Evolutionary conservation across 371 early-diverging fungal genomes (phyloP), one percentile per base, ranked within the genome.

Genomic region (Mucor saturninus): DNA sequence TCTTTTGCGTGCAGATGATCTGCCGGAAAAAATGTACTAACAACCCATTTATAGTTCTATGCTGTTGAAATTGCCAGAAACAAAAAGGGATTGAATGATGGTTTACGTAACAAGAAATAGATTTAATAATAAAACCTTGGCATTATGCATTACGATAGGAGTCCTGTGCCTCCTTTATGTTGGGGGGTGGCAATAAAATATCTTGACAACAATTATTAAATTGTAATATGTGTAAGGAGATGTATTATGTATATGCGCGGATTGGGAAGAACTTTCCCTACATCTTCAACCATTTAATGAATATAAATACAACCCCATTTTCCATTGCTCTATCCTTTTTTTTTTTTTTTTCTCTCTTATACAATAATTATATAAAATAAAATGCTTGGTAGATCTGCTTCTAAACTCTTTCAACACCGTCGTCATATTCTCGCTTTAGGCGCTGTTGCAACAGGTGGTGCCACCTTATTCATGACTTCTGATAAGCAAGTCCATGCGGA

Each of bases 1-100:
- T 21, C 21, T 21, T 35, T 35, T 8, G 35, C 35, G 8, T 35
- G 35, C 35, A 35, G 35, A 35, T 8, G 35, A 35, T 35, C 8
- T 35, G 35, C 35, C 8, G 21, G 13, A 3, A 40, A 30, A 29
- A 26, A 50, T 5, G 37, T n/a, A 43, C 21, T 31, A 56, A 37
- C 14, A 21, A 21, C 14, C 42, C 15, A 7, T 56, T 28, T 59
- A 11, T 73, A 95, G 88, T 96, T 96, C 74, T 88, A 88, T 75
- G 92, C 93, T 59, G 80, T 96, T 54, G 96, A 96, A 75, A 90
- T 95, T 71, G 93, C 95, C 29, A 85, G 96, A 60, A 94, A 93
- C 81, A 86, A 81, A 67, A 90, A 91, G 64, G 91, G 93, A 35
- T 74, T 87, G 54, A 95, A 95, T 77, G 75, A 61, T 42, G 64